Evolutionary conservation across 2,329 filamentous ascomycete genomes (phyloP).

Genomic region (Ophiostoma novo-ulmi): DNA sequence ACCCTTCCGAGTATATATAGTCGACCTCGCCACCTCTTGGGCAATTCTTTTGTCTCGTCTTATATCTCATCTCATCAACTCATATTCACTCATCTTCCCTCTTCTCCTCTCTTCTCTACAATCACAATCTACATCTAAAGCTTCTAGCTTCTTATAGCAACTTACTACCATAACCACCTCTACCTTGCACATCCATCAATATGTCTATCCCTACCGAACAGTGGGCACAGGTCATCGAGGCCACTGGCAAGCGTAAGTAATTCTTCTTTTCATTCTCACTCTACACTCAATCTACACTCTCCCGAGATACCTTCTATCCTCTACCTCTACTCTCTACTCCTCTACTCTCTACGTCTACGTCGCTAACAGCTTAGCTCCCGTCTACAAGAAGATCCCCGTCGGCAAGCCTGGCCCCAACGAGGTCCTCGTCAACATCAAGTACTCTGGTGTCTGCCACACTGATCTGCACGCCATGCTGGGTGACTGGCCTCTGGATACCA

Average conservation of each 20-base stretch:
- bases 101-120: neutral
- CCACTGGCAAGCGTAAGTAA: constrained; percentile 64
- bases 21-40: constrained; percentile 5
- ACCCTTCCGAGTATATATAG: constrained; percentile 22
- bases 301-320: neutral
- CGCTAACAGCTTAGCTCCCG: constrained; percentile 43
- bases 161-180: constrained; percentile 9
- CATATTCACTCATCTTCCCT: too few relatives aligned
- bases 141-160: constrained; percentile 16
- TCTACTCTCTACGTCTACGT: neutral
- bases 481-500: constrained; percentile 31
- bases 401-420: constrained; percentile 48
- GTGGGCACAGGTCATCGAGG: constrained; percentile 87
- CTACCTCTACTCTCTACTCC: neutral
- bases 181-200: constrained; percentile 17
- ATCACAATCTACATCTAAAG: neutral
- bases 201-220: constrained; percentile 70
- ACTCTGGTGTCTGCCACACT: constrained; percentile 34
- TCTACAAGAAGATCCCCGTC: constrained; percentile 71
- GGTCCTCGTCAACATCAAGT: constrained; percentile 34
- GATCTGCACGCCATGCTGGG: constrained; percentile 32
- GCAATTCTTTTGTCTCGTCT: neutral
- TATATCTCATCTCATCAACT: neutral
- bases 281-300: neutral
- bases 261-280: neutral